These are phyloP conservation scores for Hanseniaspora lachancei DNA, from an alignment of 805 yeast species.

Conservation along the genomic window DNA sequence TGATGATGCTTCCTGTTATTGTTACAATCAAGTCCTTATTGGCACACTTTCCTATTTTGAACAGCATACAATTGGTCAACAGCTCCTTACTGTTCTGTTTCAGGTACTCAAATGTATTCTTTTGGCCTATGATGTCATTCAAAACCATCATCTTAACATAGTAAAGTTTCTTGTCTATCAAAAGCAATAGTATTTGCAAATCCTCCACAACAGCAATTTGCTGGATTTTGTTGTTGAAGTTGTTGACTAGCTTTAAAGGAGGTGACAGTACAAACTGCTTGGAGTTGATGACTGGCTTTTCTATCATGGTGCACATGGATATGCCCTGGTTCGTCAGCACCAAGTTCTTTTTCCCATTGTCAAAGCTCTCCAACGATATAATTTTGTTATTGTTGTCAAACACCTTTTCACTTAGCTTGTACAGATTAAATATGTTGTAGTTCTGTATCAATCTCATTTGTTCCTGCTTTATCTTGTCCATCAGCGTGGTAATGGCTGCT, in stretches of 20 bases:
- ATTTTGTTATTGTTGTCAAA: slow-evolving; percentile 66
- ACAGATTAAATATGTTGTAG: slow-evolving; percentile 67
- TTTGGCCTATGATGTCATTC: slow-evolving; percentile 24
- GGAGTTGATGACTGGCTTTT: slow-evolving; percentile 31
- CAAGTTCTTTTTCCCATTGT: slow-evolving; percentile 80
- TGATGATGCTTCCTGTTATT: slow-evolving; percentile 67
- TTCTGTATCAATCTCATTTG: slow-evolving; percentile 57
- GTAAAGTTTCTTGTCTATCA: slow-evolving; percentile 68
- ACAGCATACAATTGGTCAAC: slow-evolving; percentile 76
- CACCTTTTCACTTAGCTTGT: slow-evolving; percentile 59
- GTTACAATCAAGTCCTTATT: slow-evolving; percentile 83
- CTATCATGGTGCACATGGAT: slow-evolving; percentile 56
- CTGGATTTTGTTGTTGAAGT: slow-evolving; percentile 42
- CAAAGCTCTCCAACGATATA: slow-evolving; percentile 85
- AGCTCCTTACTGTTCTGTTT: slow-evolving; percentile 60
- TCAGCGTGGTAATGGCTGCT: slow-evolving; percentile 61
- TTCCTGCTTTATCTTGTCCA: slow-evolving; percentile 68
- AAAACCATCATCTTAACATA: slow-evolving; percentile 67
- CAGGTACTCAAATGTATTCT: slow-evolving; percentile 30
- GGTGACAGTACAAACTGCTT: slow-evolving; percentile 46
- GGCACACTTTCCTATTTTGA: slow-evolving; percentile 84
- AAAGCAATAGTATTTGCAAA: slow-evolving; percentile 65
- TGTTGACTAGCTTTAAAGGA: slow-evolving; percentile 55
- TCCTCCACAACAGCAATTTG: slow-evolving; percentile 89
- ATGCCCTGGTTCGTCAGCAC: slow-evolving; percentile 90